A percentile compares a stretch with the other conserved stretches of the same genome.
Conservation (phyloP, 805 yeast species). For the Ogataea polymorpha region DNA sequence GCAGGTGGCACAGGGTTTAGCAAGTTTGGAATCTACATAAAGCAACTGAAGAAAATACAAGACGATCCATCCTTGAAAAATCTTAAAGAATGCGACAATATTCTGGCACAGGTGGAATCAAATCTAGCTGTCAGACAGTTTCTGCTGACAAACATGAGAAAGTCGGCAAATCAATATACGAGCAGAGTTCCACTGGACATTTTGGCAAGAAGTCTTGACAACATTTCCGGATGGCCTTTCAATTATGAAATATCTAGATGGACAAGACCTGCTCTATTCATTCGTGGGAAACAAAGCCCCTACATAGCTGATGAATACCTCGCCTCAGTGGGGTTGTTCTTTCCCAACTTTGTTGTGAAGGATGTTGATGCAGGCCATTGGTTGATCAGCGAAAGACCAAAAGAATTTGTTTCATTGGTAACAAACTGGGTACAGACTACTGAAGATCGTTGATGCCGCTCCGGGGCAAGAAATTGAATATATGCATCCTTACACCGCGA, state of each 20-base stretch:
- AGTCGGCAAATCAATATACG: conserved; percentile 38
- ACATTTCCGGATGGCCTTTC: conserved; percentile 76
- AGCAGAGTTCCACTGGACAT: conserved; percentile 70
- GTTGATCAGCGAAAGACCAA: conserved; percentile 85
- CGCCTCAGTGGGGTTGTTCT: conserved; percentile 68
- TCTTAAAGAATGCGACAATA: conserved; percentile 64
- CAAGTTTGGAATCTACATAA: conserved; percentile 65
- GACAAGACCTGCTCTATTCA: conserved; percentile 71
- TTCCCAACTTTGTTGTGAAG: conserved; percentile 70
- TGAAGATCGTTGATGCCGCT: conserved; percentile 19
- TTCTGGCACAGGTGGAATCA: conserved; percentile 61
- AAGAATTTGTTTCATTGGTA: conserved; percentile 62
- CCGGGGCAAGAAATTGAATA: too few species aligned
- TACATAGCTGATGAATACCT: conserved; percentile 83
- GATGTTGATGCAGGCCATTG: conserved; percentile 90
- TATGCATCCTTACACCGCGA: conserved; percentile 6
- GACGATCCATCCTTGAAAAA: conserved; percentile 42
- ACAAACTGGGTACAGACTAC: conserved; percentile 55
- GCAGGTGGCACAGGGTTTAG: conserved; percentile 38
- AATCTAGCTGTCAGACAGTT: conserved; percentile 67
- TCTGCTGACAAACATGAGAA: conserved; percentile 62
- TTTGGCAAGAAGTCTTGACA: conserved; percentile 61
- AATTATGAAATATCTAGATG: conserved; percentile 51
- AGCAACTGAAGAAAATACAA: conserved; percentile 56
- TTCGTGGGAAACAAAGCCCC: conserved; percentile 72